Conservation (phyloP, 129 eudicot genomes). For the Artemisia argyi region DNA sequence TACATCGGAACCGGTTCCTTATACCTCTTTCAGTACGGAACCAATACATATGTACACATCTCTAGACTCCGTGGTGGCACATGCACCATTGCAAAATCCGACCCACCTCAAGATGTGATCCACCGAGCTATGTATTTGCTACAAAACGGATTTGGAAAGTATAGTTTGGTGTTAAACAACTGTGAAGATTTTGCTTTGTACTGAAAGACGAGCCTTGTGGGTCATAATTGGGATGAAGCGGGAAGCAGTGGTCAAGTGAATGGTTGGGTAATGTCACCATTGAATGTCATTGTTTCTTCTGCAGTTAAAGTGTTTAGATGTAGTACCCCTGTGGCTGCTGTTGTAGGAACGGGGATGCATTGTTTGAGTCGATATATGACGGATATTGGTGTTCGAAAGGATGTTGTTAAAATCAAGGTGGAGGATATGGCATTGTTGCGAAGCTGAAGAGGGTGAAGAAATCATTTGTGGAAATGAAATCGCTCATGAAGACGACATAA, state of each 20-base stretch:
- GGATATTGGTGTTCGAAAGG: neutral
- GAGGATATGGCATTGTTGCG: neutral
- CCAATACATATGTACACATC: slow-evolving; percentile 25
- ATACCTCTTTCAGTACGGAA: slow-evolving; percentile 46
- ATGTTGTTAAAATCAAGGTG: neutral
- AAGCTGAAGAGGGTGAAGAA: too few species aligned
- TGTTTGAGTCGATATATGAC: neutral
- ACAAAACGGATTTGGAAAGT: slow-evolving; percentile 58
- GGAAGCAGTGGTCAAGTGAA: slow-evolving; percentile 29
- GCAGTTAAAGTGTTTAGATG: neutral
- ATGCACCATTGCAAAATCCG: slow-evolving; percentile 56
- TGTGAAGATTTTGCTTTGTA: slow-evolving; percentile 67
- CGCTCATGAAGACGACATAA: too few species aligned
- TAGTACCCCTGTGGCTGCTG: neutral
- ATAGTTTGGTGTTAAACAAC: slow-evolving; percentile 45
- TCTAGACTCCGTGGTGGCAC: slow-evolving; percentile 57
- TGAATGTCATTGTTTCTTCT: neutral
- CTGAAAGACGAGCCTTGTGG: slow-evolving; percentile 53
- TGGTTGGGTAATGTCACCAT: neutral
- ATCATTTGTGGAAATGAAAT: too few species aligned
- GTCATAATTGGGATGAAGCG: neutral
- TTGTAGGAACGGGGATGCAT: neutral
- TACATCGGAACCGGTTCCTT: slow-evolving; percentile 42
- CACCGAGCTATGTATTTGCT: slow-evolving; percentile 54
- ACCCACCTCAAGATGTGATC: slow-evolving; percentile 40